These are phyloP conservation scores for sorghum (Sorghum bicolor) DNA, from an alignment of 176 grass and related monocot species.

Conservation along the genomic window Sorghum_bicolor_NCBIv3 NC_012876.2:2030501-2031000, in stretches of 20 bases:
- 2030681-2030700: slow-evolving; percentile 71
- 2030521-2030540: slow-evolving; percentile 96
- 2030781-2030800: slow-evolving; percentile 81
- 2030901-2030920: slow-evolving; percentile 82
- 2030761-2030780: slow-evolving; percentile 76
- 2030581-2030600: slow-evolving; percentile 63
- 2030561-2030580: slow-evolving; percentile 93
- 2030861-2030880: slow-evolving; percentile 76
- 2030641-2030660: slow-evolving; percentile 89
- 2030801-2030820: slow-evolving; percentile 85
- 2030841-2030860: slow-evolving; percentile 92
- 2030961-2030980: slow-evolving; percentile 74
- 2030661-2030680: slow-evolving; percentile 86
- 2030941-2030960: slow-evolving; percentile 64
- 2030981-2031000: slow-evolving; percentile 71
- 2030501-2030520: slow-evolving; percentile 79
- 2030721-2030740: slow-evolving; percentile 83
- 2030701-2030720: slow-evolving; percentile 82
- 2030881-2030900: slow-evolving; percentile 80
- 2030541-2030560: slow-evolving; percentile 82
- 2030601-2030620: slow-evolving; percentile 49
- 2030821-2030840: slow-evolving; percentile 90
- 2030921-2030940: slow-evolving; percentile 91
- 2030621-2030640: slow-evolving; percentile 77
- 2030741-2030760: slow-evolving; percentile 58